A percentile compares a stretch with the other conserved stretches of the same genome.
phyloP scores from a whole-genome alignment of 2,329 filamentous ascomycete species.

The Aspergillus brasiliensis region DNA sequence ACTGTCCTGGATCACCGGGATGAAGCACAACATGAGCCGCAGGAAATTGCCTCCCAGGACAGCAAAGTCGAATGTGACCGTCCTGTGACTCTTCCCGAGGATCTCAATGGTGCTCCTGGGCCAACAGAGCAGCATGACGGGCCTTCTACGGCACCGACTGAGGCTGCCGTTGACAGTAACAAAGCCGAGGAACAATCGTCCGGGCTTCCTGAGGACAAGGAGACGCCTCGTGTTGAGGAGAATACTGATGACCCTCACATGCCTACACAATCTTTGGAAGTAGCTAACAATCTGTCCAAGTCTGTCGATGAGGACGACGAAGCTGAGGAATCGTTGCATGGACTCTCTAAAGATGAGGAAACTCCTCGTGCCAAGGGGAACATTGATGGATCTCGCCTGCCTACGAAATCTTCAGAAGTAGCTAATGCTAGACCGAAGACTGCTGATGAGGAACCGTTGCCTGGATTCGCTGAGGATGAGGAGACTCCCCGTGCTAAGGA shows the following conservation, averaged over 20 bases:
- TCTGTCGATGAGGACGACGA: background rate
- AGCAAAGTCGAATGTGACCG: background rate
- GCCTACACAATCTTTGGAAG: background rate
- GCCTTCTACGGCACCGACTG: background rate
- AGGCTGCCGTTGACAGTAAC: background rate
- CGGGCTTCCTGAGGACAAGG: background rate
- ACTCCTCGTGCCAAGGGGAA: no score
- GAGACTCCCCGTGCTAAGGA: slow-evolving; percentile 2
- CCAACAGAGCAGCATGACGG: background rate
- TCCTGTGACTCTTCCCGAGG: background rate
- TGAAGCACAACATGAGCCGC: background rate
- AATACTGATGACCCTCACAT: background rate
- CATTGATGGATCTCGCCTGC: no score
- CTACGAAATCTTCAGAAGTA: no score
- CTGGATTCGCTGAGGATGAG: background rate
- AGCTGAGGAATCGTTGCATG: no score
- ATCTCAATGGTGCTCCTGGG: background rate
- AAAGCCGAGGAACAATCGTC: background rate
- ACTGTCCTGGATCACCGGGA: background rate
- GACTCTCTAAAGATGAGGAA: no score
- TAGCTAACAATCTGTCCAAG: background rate
- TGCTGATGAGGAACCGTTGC: background rate
- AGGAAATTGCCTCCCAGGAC: background rate
- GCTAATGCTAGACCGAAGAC: no score
- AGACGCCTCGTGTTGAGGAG: background rate